Conservation (phyloP, 768 basidiomycete species). For the Auricularia cornea region DNA sequence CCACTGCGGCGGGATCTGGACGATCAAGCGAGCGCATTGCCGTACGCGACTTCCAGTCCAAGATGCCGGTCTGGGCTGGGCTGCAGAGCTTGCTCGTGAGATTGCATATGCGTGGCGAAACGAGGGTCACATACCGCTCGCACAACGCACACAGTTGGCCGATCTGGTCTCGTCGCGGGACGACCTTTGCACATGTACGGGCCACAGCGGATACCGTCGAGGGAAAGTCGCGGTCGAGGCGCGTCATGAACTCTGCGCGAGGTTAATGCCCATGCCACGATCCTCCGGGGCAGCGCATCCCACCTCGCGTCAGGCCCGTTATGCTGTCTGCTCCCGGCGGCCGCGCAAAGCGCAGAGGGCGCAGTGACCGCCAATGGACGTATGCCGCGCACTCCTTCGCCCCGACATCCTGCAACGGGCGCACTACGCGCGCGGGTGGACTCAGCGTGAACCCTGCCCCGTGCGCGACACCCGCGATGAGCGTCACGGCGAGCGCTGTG, state of each 20-base stretch:
- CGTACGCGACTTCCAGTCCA: constrained; percentile 67
- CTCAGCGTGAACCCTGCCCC: constrained; percentile 63
- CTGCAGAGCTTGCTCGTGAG: constrained; percentile 29
- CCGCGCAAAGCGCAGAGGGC: constrained; percentile 42
- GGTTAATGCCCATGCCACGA: background rate
- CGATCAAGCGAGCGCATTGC: constrained; percentile 51
- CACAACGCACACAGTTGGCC: constrained; percentile 51
- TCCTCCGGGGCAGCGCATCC: no score
- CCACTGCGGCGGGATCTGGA: constrained; percentile 11
- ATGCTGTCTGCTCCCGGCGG: constrained; percentile 45
- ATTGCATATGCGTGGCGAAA: background rate
- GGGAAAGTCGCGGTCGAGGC: constrained; percentile 74
- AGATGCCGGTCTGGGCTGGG: constrained; percentile 53
- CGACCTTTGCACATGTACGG: constrained; percentile 69
- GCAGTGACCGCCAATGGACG: constrained; percentile 62
- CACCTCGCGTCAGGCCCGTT: constrained; percentile 55
- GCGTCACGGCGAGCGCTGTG: constrained; percentile 66
- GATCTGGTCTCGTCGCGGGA: constrained; percentile 47
- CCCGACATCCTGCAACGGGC: constrained; percentile 64
- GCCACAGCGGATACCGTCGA: constrained; percentile 81
- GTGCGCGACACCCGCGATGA: constrained; percentile 67
- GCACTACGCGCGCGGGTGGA: constrained; percentile 40
- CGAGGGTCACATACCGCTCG: constrained; percentile 40
- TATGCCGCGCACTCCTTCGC: constrained; percentile 75
- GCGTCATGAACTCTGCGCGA: constrained; percentile 62